Conservation (phyloP, 1,139 yeast genomes). For the Kodamaea suecica region DNA sequence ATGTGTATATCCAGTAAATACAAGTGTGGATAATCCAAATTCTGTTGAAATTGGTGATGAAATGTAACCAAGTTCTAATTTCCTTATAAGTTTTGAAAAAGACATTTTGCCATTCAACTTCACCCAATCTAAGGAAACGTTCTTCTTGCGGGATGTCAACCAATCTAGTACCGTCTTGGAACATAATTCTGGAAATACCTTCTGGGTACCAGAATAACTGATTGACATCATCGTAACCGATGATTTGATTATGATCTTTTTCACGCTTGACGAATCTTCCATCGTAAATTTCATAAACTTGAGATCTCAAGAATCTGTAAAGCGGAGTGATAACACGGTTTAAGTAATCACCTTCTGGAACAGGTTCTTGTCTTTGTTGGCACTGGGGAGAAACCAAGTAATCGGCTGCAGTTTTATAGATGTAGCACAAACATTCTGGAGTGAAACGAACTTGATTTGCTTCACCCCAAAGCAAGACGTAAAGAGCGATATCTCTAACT, state of each 20-base stretch:
- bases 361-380: slow-evolving; percentile 84
- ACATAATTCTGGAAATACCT: slow-evolving; percentile 89
- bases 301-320: slow-evolving; percentile 86
- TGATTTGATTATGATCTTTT: slow-evolving; percentile 88
- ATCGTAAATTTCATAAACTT: slow-evolving; percentile 90
- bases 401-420: slow-evolving; percentile 90
- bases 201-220: slow-evolving; percentile 99
- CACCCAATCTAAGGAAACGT: slow-evolving; percentile 86
- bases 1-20: slow-evolving; percentile 89
- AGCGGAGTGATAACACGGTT: slow-evolving; percentile 91
- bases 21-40: slow-evolving; percentile 94
- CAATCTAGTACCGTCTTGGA: slow-evolving; percentile 87
- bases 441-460: slow-evolving; percentile 96
- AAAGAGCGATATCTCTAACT: slow-evolving; percentile 86
- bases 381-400: slow-evolving; percentile 85
- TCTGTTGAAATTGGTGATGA: slow-evolving; percentile 94
- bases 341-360: slow-evolving; percentile 94
- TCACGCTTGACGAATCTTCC: slow-evolving; percentile 98
- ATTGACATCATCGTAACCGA: slow-evolving; percentile 98
- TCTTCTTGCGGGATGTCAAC: slow-evolving; percentile 88
- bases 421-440: slow-evolving; percentile 89
- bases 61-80: slow-evolving; percentile 96
- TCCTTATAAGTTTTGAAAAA: slow-evolving; percentile 96
- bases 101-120: slow-evolving; percentile 86
- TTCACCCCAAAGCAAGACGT: slow-evolving; percentile 95